Percentiles rank a stretch among this genome's conserved stretches.
Conservation (phyloP, 2,329 filamentous ascomycete species). For the Diaporthe humulicola region DNA sequence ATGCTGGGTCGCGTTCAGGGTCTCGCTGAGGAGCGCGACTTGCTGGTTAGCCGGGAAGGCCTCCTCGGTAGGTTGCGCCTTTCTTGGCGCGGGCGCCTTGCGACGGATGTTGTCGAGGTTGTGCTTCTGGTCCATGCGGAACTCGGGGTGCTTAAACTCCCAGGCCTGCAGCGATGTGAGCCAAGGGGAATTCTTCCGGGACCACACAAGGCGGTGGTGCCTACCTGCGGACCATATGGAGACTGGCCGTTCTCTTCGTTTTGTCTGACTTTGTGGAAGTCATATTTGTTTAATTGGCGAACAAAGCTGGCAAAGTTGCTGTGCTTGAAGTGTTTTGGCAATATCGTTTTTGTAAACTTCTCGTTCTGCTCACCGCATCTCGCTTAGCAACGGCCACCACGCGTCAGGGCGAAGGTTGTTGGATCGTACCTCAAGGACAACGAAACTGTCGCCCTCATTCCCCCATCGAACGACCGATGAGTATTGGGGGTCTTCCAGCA, state of each 20-base stretch:
- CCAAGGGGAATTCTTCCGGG: slow-evolving; percentile 30
- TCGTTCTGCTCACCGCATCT: slow-evolving; percentile 76
- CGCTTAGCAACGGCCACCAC: slow-evolving; percentile 41
- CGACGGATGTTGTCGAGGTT: slow-evolving; percentile 95
- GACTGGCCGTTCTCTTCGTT: slow-evolving; percentile 88
- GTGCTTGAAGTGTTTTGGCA: slow-evolving; percentile 99
- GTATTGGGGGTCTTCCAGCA: slow-evolving; percentile 96
- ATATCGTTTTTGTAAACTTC: slow-evolving; percentile 96
- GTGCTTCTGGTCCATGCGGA: slow-evolving; percentile 95
- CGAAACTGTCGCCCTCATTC: slow-evolving; percentile 93
- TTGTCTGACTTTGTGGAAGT: slow-evolving; percentile 97
- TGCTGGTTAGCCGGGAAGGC: slow-evolving; percentile 83
- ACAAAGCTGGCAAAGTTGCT: slow-evolving; percentile 99
- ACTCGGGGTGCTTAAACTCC: slow-evolving; percentile 98
- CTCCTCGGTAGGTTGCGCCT: slow-evolving; percentile 76
- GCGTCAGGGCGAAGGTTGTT: slow-evolving; percentile 28
- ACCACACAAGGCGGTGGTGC: slow-evolving; percentile 4
- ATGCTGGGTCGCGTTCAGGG: slow-evolving; percentile 89
- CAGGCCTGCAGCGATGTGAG: slow-evolving; percentile 72
- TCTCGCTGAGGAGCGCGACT: slow-evolving; percentile 88
- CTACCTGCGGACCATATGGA: slow-evolving; percentile 83
- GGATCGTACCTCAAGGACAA: slow-evolving; percentile 87
- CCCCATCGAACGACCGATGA: slow-evolving; percentile 96
- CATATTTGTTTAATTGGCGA: slow-evolving; percentile 95
- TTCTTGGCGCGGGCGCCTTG: slow-evolving; percentile 93